Base-by-base conservation (phyloP, 768 basidiomycete genomes). In the Amylocystis lapponica region DNA sequence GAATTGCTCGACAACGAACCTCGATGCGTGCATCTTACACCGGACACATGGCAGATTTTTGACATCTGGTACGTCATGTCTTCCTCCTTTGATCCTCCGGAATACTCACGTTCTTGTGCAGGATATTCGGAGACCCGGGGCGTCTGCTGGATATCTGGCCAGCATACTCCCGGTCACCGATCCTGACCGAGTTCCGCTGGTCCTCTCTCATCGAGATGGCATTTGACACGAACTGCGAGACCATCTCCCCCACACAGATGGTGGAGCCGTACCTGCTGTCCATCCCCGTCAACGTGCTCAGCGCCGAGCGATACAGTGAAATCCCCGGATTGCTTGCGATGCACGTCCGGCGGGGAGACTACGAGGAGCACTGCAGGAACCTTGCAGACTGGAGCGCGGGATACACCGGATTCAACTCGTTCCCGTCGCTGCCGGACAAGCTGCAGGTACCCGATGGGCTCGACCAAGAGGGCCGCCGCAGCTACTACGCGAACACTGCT, bases 201-300 rank as follows among this genome's bases (percentile, higher is more conserved):
- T 85, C 84, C 0, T 67, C 78, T 0, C 69, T 84, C 5, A 64
- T 85, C 42, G 61, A 76, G 35, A 55, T 57, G n/a, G 69, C 70
- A 0, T 78, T 76, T 52, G 53, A 64, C 17, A 62, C 57, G 16
- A 82, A 84, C 51, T 54, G 65, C 5, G 60, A 64, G 7, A 56
- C 72, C 27, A 74, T 80, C 52, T 52, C 52, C 22, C 49, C 52
- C 9, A 26, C 42, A 8, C 43, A 43, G 4, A 29, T 42, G 2
- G 17, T 44, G 22, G 43, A 39, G 21, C 46, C 36, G 12, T 32
- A 44, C 14, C 36, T 48, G 9, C 46, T 41, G 19, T 45, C 45
- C 4, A 27, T 31, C 2, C 37, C 41, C 3, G 14, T 12, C 38
- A 27, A 11, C 19, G 2, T 38, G 7, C 40, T 36, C 5, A 21